Evolutionary conservation across 1,284 basidiomycete genomes (phyloP), one percentile per base, ranked within the genome.

Genomic region (Tetrapyrgos nigripes): DNA sequence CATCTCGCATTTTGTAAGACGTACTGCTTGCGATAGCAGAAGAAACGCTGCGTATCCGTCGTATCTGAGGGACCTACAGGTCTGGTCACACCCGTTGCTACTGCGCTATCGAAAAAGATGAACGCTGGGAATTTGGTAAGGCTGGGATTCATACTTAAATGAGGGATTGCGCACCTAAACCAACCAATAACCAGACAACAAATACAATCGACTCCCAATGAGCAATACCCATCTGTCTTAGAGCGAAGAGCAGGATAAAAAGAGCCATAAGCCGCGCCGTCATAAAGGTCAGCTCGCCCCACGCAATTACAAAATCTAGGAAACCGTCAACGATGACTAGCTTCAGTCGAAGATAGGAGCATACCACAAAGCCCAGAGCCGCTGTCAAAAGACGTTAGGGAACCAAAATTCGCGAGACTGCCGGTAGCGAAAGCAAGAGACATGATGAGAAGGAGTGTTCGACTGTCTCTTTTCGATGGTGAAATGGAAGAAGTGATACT

Each of bases 231-330:
- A 77, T 65, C 33, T 60, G 67, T 35, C 70, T 68, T 46, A 86
- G 67, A 49, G 81, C 75, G 21, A 79, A 64, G 43, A 75, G 68
- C 29, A 85, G 67, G n/a, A 79, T 72, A 17, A 79, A 55, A 17
- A 84, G 64, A 2, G 80, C 82, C 29, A 81, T 67, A 6, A 84
- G 70, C 5, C 77, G 75, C 14, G 75, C 77, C 27, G 75, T 72
- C 58, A 80, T 76, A 10, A 75, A 72, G 3, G 82, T 73, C 69
- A 84, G 77, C 40, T 75, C 75, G 24, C 77, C 76, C 79, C 79
- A 83, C 1, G 81, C 80, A 28, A 84, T 69, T 1, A 82, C 70
- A 60, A 85, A 82, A 6, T 79, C 84, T 85, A 55, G 19, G 54
- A 29, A 2, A 14, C 14, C 23, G 28, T 45, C 14, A 44, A 17